Percentiles rank a stretch among this genome's conserved stretches.
These are phyloP conservation scores for Rhodotorula sp. DNA, from an alignment of 1,284 basidiomycete species.

Conservation along the genomic window DNA sequence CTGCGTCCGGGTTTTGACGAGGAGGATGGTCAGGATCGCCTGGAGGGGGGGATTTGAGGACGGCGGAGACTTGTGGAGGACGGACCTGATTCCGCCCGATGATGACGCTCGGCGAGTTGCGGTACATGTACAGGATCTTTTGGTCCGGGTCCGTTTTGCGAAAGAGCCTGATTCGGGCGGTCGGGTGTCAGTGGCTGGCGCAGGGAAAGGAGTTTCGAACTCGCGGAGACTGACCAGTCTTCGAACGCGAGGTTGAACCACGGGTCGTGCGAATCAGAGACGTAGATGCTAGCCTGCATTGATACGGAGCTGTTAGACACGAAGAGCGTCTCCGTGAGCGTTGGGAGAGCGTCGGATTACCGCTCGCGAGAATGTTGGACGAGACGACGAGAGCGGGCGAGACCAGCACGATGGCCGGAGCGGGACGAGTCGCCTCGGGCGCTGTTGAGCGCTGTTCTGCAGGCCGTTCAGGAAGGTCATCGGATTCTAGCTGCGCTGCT, in stretches of 20 bases:
- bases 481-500: too few species aligned
- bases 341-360: background rate
- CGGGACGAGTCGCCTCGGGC: background rate
- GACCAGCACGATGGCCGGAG: background rate
- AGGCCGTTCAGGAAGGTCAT: too few species aligned
- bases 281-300: constrained; percentile 56
- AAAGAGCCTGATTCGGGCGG: constrained; percentile 65
- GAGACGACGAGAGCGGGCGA: background rate
- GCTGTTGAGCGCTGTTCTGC: background rate
- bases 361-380: background rate
- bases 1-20: constrained; percentile 49
- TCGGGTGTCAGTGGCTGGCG: background rate
- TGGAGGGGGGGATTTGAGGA: background rate
- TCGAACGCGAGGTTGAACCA: constrained; percentile 93
- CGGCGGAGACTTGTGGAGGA: background rate
- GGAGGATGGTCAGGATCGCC: background rate
- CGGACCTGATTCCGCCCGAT: constrained; percentile 81
- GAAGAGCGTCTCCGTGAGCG: background rate
- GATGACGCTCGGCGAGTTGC: constrained; percentile 84
- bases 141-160: constrained; percentile 64
- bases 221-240: constrained; percentile 73
- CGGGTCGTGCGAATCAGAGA: constrained; percentile 78
- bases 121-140: constrained; percentile 82
- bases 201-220: too few species aligned
- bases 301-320: background rate